Percentiles rank a stretch among this genome's conserved stretches.
Evolutionary conservation across 108 stramenopile species (phyloP).

Genomic region (Cylindrotheca fusiformis): DNA sequence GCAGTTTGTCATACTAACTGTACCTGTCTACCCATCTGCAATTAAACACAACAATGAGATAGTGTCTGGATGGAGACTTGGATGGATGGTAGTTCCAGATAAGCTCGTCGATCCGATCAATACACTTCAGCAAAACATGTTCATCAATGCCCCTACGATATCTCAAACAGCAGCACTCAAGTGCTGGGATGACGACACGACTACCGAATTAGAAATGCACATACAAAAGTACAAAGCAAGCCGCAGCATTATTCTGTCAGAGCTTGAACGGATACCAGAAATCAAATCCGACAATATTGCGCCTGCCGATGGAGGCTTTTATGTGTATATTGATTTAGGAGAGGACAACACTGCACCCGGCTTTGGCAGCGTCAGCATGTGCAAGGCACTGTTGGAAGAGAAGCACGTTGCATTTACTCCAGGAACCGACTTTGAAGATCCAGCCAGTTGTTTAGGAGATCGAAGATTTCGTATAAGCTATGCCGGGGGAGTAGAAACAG

Average conservation of each 20-base stretch:
- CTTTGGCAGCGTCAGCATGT: slow-evolving; percentile 65
- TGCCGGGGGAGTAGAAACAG: slow-evolving; percentile 73
- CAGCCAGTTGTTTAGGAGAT: slow-evolving; percentile 55
- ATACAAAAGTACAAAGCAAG: slow-evolving; percentile 70
- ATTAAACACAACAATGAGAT: neutral
- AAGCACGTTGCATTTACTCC: slow-evolving; percentile 86
- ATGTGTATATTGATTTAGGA: slow-evolving; percentile 85
- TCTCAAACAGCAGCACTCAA: slow-evolving; percentile 83
- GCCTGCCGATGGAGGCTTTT: slow-evolving; percentile 91
- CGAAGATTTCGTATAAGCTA: slow-evolving; percentile 85
- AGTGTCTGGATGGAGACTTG: slow-evolving; percentile 93
- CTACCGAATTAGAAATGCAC: slow-evolving; percentile 72
- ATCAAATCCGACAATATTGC: slow-evolving; percentile 54
- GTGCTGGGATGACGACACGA: slow-evolving; percentile 77
- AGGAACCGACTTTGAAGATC: slow-evolving; percentile 92
- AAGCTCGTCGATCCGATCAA: slow-evolving; percentile 69
- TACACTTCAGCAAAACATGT: slow-evolving; percentile 90
- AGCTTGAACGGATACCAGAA: slow-evolving; percentile 41
- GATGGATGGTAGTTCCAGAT: slow-evolving; percentile 88
- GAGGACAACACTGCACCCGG: slow-evolving; percentile 55
- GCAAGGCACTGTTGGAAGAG: slow-evolving; percentile 65
- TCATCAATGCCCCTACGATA: slow-evolving; percentile 92
- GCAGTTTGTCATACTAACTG: too few relatives aligned
- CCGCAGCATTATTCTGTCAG: slow-evolving; percentile 55
- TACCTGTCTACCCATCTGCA: neutral